phyloP scores from a whole-genome alignment of 129 eudicot species.

The Helianthus annuus region DNA sequence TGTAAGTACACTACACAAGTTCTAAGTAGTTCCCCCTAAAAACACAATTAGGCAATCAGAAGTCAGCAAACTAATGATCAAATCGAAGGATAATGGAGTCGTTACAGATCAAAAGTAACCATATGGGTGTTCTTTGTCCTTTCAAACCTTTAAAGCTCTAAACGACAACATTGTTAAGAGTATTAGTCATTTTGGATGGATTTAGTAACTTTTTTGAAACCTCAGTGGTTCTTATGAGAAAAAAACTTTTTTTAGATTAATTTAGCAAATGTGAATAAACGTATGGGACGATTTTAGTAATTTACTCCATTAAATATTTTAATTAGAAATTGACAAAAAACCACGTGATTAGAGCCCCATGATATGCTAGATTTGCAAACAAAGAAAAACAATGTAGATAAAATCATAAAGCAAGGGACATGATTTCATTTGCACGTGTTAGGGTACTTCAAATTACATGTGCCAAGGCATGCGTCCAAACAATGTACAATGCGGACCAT shows the following conservation, averaged over 20 bases:
- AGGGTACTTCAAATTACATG: background rate
- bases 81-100: slow-evolving; percentile 51
- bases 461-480: no score
- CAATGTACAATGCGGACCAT: no score
- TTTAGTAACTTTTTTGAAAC: no score
- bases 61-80: slow-evolving; percentile 11
- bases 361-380: background rate
- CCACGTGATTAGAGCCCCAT: background rate
- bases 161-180: slow-evolving; percentile 63
- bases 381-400: background rate
- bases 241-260: no score
- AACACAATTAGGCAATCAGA: slow-evolving; percentile 7
- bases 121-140: slow-evolving; percentile 99
- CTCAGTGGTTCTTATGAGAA: no score
- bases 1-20: background rate
- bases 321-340: no score
- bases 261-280: no score
- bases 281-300: no score
- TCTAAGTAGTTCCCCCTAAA: background rate
- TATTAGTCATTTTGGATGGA: no score
- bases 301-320: background rate
- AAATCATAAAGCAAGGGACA: background rate
- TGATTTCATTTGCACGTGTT: background rate
- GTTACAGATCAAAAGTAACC: slow-evolving; percentile 86
- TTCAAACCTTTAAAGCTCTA: slow-evolving; percentile 87